Conservation (phyloP, 768 basidiomycete genomes). For the Boletus insuetus region DNA sequence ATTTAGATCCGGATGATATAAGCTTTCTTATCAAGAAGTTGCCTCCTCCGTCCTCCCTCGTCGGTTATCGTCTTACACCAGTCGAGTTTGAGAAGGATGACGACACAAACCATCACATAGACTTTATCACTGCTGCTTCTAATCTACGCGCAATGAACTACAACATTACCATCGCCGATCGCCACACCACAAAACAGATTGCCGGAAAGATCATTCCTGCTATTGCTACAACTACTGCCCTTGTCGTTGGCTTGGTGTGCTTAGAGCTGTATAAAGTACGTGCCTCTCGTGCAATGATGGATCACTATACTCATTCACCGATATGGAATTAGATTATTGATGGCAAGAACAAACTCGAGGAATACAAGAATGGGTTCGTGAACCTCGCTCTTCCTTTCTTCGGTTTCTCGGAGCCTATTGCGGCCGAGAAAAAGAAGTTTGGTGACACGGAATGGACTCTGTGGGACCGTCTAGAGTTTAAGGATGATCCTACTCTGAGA, state of each 20-base stretch:
- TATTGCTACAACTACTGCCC: slow-evolving; percentile 96
- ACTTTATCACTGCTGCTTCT: slow-evolving; percentile 97
- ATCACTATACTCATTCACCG: neutral
- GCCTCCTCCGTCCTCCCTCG: slow-evolving; percentile 87
- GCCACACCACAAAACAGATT: slow-evolving; percentile 94
- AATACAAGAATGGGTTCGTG: slow-evolving; percentile 98
- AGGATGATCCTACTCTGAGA: slow-evolving; percentile 82
- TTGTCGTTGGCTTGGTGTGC: slow-evolving; percentile 94
- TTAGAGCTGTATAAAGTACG: slow-evolving; percentile 93
- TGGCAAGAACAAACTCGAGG: slow-evolving; percentile 87
- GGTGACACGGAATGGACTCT: slow-evolving; percentile 90
- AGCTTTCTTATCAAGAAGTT: slow-evolving; percentile 66
- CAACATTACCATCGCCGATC: slow-evolving; percentile 79
- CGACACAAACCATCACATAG: slow-evolving; percentile 96
- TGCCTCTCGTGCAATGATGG: neutral
- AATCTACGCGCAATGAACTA: slow-evolving; percentile 97
- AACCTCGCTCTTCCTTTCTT: slow-evolving; percentile 98
- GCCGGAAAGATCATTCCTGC: slow-evolving; percentile 99
- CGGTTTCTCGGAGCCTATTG: slow-evolving; percentile 97
- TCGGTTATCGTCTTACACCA: slow-evolving; percentile 92
- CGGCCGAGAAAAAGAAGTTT: slow-evolving; percentile 86
- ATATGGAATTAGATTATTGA: slow-evolving; percentile 73
- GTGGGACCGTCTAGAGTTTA: slow-evolving; percentile 96
- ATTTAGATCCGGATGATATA: slow-evolving; percentile 47
- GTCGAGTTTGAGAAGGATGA: slow-evolving; percentile 99